Percentiles rank a stretch among this genome's conserved stretches.
phyloP scores from a whole-genome alignment of 495 filamentous ascomycete genomes.

The Penicillium verhagenii region DNA sequence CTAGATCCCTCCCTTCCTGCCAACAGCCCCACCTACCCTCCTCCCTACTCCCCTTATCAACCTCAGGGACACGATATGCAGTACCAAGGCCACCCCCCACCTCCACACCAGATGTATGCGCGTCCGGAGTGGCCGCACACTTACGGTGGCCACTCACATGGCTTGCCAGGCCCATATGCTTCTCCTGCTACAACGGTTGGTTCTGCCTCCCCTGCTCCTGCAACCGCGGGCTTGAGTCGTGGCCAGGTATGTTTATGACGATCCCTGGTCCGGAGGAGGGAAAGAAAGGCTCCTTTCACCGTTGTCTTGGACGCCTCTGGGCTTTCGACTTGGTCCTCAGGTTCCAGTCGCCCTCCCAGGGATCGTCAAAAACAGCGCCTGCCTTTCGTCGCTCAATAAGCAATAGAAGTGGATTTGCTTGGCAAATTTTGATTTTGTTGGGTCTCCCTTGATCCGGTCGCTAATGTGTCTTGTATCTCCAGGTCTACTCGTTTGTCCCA shows the following conservation, averaged over 20 bases:
- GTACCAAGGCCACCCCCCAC: conserved; percentile 55
- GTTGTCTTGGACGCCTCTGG: conserved; percentile 35
- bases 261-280: conserved; percentile 35
- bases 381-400: conserved; percentile 1
- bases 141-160: conserved; percentile 64
- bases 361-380: conserved; percentile 33
- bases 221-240: conserved; percentile 58
- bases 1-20: conserved; percentile 98
- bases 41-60: conserved; percentile 82
- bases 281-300: conserved; percentile 31
- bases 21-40: conserved; percentile 86
- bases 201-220: conserved; percentile 55
- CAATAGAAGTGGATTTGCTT: conserved; percentile 6
- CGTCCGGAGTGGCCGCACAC: conserved; percentile 81
- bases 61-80: conserved; percentile 82
- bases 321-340: conserved; percentile 4
- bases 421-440: conserved; percentile 5
- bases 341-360: conserved; percentile 21
- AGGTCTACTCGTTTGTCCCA: conserved; percentile 98
- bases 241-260: conserved; percentile 68
- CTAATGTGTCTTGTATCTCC: conserved; percentile 20
- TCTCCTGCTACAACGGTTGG: conserved; percentile 60
- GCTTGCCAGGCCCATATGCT: conserved; percentile 61
- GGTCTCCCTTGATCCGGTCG: not conserved
- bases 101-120: conserved; percentile 67